Evolutionary conservation across 2,329 filamentous ascomycete genomes (phyloP).

Genomic region (Colletotrichum incanum): DNA sequence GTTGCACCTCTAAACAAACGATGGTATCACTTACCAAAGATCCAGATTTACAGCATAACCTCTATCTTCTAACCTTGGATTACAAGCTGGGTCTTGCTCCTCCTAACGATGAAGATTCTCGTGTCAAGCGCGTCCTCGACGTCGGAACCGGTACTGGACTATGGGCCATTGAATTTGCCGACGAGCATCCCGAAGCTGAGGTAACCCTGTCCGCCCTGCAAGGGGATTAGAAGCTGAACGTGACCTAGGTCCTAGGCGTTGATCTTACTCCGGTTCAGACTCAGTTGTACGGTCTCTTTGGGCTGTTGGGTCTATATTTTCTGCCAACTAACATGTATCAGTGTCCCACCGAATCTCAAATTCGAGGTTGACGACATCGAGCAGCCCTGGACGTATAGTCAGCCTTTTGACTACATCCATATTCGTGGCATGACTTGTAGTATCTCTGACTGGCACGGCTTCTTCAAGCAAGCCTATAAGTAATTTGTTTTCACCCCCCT

Average conservation of each 20-base stretch:
- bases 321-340: constrained; percentile 39
- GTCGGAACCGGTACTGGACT: constrained; percentile 49
- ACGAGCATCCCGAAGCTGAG: constrained; percentile 44
- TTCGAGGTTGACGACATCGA: constrained; percentile 49
- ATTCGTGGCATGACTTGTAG: constrained; percentile 59
- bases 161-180: constrained; percentile 60
- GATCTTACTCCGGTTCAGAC: not conserved
- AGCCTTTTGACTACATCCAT: constrained; percentile 1
- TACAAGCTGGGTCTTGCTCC: constrained; percentile 10
- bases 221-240: not conserved
- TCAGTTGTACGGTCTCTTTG: constrained; percentile 4
- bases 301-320: constrained; percentile 36
- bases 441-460: constrained; percentile 54
- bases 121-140: constrained; percentile 47
- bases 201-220: constrained; percentile 17
- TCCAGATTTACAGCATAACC: constrained; percentile 57
- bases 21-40: constrained; percentile 36
- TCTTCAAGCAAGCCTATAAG: constrained; percentile 62
- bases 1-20: too few relatives aligned
- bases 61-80: constrained; percentile 40
- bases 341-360: constrained; percentile 70
- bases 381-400: not conserved
- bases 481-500: constrained; percentile 40
- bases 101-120: not conserved
- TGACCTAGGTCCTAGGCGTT: constrained; percentile 44